Percentiles rank a stretch among this genome's conserved stretches.
These are phyloP conservation scores for Arachis hypogaea DNA, from an alignment of 306 rosid genomes.

Conservation along the genomic window DNA sequence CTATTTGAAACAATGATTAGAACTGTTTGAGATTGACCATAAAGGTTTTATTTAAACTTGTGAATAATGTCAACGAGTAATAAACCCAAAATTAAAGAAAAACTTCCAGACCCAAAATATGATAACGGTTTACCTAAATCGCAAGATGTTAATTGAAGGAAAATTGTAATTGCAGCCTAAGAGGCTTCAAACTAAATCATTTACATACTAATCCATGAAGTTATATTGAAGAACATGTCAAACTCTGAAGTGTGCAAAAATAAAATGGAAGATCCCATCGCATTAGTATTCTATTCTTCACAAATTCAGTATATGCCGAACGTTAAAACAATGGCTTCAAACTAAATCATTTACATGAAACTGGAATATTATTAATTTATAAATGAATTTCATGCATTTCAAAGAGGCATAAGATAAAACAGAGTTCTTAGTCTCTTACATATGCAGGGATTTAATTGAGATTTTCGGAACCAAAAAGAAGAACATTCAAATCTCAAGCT, in stretches of 20 bases:
- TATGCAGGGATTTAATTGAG: background rate
- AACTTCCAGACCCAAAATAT: background rate
- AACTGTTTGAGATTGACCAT: constrained; percentile 18
- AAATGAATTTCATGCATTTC: constrained; percentile 16
- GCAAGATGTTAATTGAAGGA: background rate
- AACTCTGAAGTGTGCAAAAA: background rate
- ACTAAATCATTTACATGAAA: background rate
- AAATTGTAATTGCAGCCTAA: background rate
- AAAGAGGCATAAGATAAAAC: background rate
- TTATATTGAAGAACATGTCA: background rate
- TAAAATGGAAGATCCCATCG: background rate
- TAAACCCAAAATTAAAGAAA: background rate
- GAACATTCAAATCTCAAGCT: background rate
- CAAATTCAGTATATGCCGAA: background rate
- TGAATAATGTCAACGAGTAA: constrained; percentile 6
- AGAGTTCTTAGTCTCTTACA: background rate
- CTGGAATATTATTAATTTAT: constrained; percentile 6
- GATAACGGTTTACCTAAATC: background rate
- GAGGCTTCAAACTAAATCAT: constrained; percentile 12
- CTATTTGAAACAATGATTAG: background rate
- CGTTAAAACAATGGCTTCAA: background rate
- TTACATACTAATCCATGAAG: constrained; percentile 1
- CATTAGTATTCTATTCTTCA: background rate
- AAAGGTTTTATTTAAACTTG: background rate
- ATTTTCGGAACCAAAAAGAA: background rate